Conservation (phyloP, 768 basidiomycete species). For the Tulasnella sp. region DNA sequence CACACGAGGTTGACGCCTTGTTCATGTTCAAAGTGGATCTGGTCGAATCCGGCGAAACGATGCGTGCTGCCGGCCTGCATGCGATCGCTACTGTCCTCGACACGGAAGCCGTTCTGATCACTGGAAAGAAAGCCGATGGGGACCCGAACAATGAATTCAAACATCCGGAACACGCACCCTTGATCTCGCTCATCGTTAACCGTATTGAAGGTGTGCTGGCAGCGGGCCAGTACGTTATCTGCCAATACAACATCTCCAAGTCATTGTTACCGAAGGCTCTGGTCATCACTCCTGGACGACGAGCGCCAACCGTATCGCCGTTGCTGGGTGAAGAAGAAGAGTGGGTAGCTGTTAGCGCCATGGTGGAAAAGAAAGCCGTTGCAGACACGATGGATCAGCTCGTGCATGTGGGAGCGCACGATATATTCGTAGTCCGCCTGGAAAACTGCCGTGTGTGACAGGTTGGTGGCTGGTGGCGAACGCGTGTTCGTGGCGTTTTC, state of each 20-base stretch:
- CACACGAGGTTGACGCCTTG: background rate
- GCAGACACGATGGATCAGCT: constrained; percentile 86
- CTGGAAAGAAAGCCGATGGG: constrained; percentile 16
- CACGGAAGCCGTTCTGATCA: constrained; percentile 88
- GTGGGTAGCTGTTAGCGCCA: constrained; percentile 87
- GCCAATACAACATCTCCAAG: constrained; percentile 83
- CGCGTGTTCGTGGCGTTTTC: too few species aligned
- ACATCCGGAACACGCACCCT: constrained; percentile 44
- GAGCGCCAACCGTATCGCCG: constrained; percentile 64
- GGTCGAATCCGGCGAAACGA: constrained; percentile 97
- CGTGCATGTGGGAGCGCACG: constrained; percentile 72
- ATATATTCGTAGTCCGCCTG: constrained; percentile 78
- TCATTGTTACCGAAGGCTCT: constrained; percentile 48
- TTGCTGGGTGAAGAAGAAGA: constrained; percentile 44
- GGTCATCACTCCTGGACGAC: constrained; percentile 70
- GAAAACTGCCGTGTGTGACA: constrained; percentile 82
- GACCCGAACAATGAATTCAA: constrained; percentile 34
- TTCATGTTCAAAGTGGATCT: constrained; percentile 88
- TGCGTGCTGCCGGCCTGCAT: constrained; percentile 94
- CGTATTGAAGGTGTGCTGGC: constrained; percentile 91
- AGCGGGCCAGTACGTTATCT: constrained; percentile 61
- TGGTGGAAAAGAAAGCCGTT: constrained; percentile 73
- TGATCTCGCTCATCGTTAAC: constrained; percentile 68
- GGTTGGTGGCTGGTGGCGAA: too few species aligned
- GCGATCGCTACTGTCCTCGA: constrained; percentile 81